Evolutionary conservation across 768 basidiomycete species (phyloP), one percentile per base, ranked within the genome.

Genomic region (Collybia mongolica): DNA sequence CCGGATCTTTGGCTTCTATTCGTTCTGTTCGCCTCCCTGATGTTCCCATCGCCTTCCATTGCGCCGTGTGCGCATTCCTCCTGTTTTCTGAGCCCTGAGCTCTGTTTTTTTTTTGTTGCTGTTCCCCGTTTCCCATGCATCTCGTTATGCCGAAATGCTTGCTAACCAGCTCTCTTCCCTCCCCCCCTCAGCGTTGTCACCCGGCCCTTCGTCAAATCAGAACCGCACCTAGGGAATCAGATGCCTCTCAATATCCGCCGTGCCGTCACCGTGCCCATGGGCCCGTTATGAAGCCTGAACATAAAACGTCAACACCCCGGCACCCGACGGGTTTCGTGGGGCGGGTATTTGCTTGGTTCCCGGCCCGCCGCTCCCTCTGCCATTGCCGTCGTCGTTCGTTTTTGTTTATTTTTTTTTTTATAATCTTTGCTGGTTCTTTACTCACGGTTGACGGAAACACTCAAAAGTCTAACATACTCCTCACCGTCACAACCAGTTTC

Each of bases 121-220:
- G 39, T 38, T 23, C 51, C 52, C 53, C 32, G 7, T 32, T 32
- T 36, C 38, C 39, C 19, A 46, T 49, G 45, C 32, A 42, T 53
- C 48, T 47, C 35, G 7, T 35, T 11, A 32, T 35, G 18, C 28
- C 29, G 22, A 22, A n/a, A 46, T 40, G 35, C 40, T 42, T 50
- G 17, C 38, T 56, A 46, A 49, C 51, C 42, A 39, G 36, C 49
- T 55, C 44, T 50, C 48, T 41, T 48, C 35, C 51, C 48, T 52
- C 63, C 54, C 51, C 43, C 17, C 54, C 41, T 45, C 60, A 79
- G 79, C 59, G 72, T 82, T 50, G 76, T 81, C 19, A 80, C 77
- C 48, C 76, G 79, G 49, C 82, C 82, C 19, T 75, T 80, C 59
- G 78, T 83, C 49, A 80, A 76, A 61, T 80, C 78, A 36, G 72